A percentile compares a stretch with the other conserved stretches of the same genome.
These are phyloP conservation scores for Geotrichum cucujoidarum DNA, from an alignment of 1,139 yeast species.

Conservation along the genomic window DNA sequence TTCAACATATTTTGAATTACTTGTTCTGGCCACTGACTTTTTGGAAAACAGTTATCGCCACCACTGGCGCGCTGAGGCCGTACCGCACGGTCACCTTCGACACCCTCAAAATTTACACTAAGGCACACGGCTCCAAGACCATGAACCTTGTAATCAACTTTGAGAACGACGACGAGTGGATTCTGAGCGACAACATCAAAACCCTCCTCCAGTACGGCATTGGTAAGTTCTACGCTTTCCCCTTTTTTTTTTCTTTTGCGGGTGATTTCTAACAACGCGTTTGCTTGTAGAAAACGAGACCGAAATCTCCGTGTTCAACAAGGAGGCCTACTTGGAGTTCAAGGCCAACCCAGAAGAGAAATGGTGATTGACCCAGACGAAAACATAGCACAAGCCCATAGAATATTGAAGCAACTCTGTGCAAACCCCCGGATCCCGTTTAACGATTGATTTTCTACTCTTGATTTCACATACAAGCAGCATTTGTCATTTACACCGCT, in stretches of 20 bases:
- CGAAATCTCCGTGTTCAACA: constrained; percentile 74
- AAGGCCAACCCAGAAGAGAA: constrained; percentile 83
- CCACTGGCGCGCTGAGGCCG: constrained; percentile 72
- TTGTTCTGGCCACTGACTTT: not conserved
- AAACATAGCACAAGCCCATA: no score
- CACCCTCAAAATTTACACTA: constrained; percentile 79
- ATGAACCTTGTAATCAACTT: constrained; percentile 87
- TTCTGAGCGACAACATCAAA: constrained; percentile 43
- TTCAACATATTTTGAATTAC: not conserved
- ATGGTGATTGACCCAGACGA: constrained; percentile 50
- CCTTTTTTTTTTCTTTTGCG: not conserved
- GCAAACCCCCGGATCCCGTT: no score
- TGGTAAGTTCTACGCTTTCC: constrained; percentile 28
- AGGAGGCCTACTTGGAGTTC: constrained; percentile 58
- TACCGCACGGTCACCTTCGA: constrained; percentile 74
- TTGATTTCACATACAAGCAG: no score
- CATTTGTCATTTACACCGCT: no score
- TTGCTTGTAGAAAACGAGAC: constrained; percentile 64
- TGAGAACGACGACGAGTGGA: constrained; percentile 74
- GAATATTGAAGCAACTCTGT: no score
- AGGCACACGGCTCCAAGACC: constrained; percentile 92
- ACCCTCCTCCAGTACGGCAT: constrained; percentile 63
- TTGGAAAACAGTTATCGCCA: constrained; percentile 43
- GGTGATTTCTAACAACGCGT: not conserved
- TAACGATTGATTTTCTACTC: no score